Evolutionary conservation across 2,329 filamentous ascomycete species (phyloP).

Genomic region (Penicillium sp.): DNA sequence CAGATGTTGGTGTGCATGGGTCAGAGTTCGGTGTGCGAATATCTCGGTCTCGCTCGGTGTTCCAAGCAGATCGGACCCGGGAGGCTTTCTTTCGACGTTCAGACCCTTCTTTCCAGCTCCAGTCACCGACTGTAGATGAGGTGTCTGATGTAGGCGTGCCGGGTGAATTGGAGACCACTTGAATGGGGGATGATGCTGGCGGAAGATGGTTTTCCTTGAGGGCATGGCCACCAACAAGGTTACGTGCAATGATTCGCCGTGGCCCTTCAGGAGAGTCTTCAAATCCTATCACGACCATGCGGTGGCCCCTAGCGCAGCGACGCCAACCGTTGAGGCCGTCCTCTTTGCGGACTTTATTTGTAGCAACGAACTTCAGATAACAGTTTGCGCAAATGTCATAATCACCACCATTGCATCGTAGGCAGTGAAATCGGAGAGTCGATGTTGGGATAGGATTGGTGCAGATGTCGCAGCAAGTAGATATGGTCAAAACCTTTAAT

Average conservation of each 20-base stretch:
- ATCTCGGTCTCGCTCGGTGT: conserved; percentile 15
- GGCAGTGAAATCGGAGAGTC: conserved; percentile 78
- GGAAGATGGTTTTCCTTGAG: conserved; percentile 64
- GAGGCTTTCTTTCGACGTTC: conserved; percentile 45
- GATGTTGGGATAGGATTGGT: conserved; percentile 71
- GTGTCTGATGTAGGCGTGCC: conserved; percentile 28
- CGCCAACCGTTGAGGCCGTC: conserved; percentile 85
- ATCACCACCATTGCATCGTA: conserved; percentile 75
- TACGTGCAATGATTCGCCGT: conserved; percentile 69
- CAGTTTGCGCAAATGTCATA: conserved; percentile 84
- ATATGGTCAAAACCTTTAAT: conserved; percentile 73
- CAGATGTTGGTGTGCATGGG: conserved; percentile 24
- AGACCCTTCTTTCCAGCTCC: conserved; percentile 50
- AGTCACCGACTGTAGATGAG: conserved; percentile 37
- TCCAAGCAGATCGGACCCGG: conserved; percentile 31
- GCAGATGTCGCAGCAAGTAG: conserved; percentile 80
- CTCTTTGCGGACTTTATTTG: conserved; percentile 69
- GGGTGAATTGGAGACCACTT: conserved; percentile 10
- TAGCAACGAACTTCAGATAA: conserved; percentile 70
- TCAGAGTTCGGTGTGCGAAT: conserved; percentile 24
- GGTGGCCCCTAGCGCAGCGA: conserved; percentile 77
- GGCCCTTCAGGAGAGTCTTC: conserved; percentile 70
- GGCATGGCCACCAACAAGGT: conserved; percentile 77
- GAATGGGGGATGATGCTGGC: conserved; percentile 25
- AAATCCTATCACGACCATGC: conserved; percentile 83